phyloP scores from a whole-genome alignment of 2,329 filamentous ascomycete genomes.

The Cercospora sesami region DNA sequence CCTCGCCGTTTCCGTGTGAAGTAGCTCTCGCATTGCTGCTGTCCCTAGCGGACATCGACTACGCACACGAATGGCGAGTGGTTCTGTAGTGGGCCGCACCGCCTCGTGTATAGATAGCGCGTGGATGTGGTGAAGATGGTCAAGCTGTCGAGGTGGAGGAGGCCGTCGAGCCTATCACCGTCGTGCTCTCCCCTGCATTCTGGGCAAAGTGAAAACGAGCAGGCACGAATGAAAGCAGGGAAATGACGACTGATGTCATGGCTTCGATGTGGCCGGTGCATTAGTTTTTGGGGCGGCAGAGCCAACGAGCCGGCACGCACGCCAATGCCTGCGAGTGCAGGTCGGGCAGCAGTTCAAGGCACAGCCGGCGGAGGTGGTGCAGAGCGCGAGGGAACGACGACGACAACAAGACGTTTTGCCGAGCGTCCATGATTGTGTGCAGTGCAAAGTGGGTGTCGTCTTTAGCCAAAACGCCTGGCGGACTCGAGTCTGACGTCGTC shows the following conservation, averaged over 20 bases:
- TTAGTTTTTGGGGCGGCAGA: neutral
- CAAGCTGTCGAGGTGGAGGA: neutral
- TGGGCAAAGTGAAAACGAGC: neutral
- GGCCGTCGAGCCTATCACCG: neutral
- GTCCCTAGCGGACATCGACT: neutral
- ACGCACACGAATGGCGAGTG: neutral
- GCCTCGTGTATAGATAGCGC: neutral
- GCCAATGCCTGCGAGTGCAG: neutral
- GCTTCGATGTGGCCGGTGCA: neutral
- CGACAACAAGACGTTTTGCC: neutral
- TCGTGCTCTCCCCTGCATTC: neutral
- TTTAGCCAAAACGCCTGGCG: neutral
- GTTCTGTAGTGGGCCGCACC: neutral
- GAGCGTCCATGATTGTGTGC: neutral
- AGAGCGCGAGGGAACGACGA: neutral
- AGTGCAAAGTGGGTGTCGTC: neutral
- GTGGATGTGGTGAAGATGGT: neutral
- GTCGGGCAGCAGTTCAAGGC: neutral
- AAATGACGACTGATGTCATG: neutral
- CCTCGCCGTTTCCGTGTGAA: neutral
- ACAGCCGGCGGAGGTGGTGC: neutral
- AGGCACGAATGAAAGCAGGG: neutral
- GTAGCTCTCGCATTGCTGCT: neutral
- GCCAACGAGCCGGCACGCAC: neutral
- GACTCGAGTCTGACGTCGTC: neutral